Conservation (phyloP, 2,329 filamentous ascomycete species). For the Pseudonectria buxi region DNA sequence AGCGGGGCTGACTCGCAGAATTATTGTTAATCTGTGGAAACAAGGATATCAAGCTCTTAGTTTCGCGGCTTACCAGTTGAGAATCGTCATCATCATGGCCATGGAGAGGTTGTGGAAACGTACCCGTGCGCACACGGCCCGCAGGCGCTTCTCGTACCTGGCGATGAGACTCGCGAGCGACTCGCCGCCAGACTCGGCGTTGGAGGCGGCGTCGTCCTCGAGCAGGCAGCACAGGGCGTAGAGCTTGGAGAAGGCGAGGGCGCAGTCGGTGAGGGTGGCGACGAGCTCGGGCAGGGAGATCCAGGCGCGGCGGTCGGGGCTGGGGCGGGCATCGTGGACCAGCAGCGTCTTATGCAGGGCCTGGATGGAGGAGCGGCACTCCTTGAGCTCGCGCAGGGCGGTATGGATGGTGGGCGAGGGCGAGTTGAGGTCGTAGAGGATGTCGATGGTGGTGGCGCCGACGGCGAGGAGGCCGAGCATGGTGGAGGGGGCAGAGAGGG, state of each 20-base stretch:
- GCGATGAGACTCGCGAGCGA: conserved; percentile 6
- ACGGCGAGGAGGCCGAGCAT: conserved; percentile 31
- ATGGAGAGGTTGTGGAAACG: conserved; percentile 34
- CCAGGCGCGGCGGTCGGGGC: conserved; percentile 30
- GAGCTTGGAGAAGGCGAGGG: conserved; percentile 29
- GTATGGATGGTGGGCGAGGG: conserved; percentile 23
- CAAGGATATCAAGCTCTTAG: too few relatives aligned
- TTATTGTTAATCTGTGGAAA: too few relatives aligned
- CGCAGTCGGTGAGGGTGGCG: conserved; percentile 29
- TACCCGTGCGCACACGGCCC: conserved; percentile 25
- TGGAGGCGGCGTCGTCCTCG: conserved; percentile 15
- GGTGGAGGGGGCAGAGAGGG: conserved; percentile 30
- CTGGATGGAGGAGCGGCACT: conserved; percentile 31
- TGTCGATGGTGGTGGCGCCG: conserved; percentile 27
- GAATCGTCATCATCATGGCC: conserved; percentile 33
- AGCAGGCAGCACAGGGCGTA: conserved; percentile 23
- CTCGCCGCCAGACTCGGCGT: conserved; percentile 8
- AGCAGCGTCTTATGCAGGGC: conserved; percentile 30
- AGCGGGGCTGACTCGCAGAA: conserved; percentile 28
- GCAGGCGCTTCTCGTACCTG: conserved; percentile 22
- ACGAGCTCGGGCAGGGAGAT: conserved; percentile 29
- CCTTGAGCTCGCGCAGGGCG: conserved; percentile 30
- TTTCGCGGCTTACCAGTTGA: conserved; percentile 33
- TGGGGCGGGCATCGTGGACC: conserved; percentile 26
- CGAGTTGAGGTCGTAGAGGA: conserved; percentile 28